Base-by-base conservation (phyloP, 2,329 filamentous ascomycete genomes). In the Podosphaera xanthii region DNA sequence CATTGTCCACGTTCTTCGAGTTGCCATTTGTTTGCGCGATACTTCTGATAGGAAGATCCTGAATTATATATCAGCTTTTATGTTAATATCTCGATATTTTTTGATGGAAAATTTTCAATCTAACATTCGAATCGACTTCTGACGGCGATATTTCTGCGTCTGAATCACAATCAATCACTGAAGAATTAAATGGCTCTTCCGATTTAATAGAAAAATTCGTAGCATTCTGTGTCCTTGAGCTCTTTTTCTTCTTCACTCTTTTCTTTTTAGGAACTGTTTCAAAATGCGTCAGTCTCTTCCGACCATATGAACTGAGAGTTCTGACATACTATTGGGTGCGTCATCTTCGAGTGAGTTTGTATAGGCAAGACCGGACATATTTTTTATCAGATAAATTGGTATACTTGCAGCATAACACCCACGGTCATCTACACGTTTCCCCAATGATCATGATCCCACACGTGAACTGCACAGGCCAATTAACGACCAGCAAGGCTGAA, bases 241-340 rank as follows among this genome's bases (percentile, higher is more conserved):
- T 69, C 63, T 71, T 71, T 70, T 78, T 78, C 70, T 77, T 80
- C 68, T 76, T 79, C 69, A 74, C 77, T 67, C 75, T 78, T 71
- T 77, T 80, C 66, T 76, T 76, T 66, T 74, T 80, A 58, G 71
- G 66, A 65, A 70, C 72, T 73, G 63, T 12, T 44, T 61, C 65
- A 62, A 60, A 60, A 61, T 60, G 58, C 60, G 64, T 69, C 61
- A 70, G 64, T 60, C 62, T 59, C 48, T 58, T 52, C 50, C 22
- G n/a, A 44, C 34, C 2, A 22, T n/a, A 1, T 48, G 14, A 8
- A 48, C 2, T 8, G 8, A 22, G 34, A 35, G 44, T 38, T 30
- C 14, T 12, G 2, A 33, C 49, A 46, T 40, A 30, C 34, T 10
- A 34, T 38, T 67, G 66, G 66, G 59, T 57, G 65, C 65, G 62